Percentiles rank a stretch among this genome's conserved stretches.
Evolutionary conservation across 805 yeast species (phyloP).

Genomic region (Kodamaea restingae): DNA sequence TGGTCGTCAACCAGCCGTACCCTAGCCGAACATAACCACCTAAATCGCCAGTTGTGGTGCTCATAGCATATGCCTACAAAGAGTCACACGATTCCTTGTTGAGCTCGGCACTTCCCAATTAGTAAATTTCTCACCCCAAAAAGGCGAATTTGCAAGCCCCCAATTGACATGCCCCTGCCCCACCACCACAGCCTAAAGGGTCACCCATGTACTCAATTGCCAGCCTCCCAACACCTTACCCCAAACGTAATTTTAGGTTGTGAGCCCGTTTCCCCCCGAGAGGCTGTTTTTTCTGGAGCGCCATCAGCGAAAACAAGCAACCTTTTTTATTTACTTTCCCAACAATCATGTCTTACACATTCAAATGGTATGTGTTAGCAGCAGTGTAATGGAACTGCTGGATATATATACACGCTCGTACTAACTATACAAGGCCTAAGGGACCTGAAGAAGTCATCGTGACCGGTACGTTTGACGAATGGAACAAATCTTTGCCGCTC

Average conservation of each 20-base stretch:
- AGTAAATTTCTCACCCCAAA: background rate
- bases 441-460: constrained; percentile 54
- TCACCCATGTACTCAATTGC: too few species aligned
- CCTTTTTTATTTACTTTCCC: background rate
- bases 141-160: background rate
- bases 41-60: too few species aligned
- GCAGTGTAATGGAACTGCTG: too few species aligned
- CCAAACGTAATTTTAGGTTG: background rate
- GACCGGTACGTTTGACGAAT: constrained; percentile 68
- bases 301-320: background rate
- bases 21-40: too few species aligned
- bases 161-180: background rate
- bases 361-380: constrained; percentile 4
- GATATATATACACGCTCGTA: too few species aligned
- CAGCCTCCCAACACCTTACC: too few species aligned
- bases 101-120: background rate
- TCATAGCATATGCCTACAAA: too few species aligned
- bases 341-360: constrained; percentile 3
- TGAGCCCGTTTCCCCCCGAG: background rate
- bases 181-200: too few species aligned
- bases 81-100: too few species aligned
- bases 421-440: constrained; percentile 32
- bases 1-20: constrained; percentile 1
- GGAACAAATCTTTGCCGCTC: constrained; percentile 56
- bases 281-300: constrained; percentile 1